Conservation (phyloP, 305 asterid species). For the Fraxinus velutina region DNA sequence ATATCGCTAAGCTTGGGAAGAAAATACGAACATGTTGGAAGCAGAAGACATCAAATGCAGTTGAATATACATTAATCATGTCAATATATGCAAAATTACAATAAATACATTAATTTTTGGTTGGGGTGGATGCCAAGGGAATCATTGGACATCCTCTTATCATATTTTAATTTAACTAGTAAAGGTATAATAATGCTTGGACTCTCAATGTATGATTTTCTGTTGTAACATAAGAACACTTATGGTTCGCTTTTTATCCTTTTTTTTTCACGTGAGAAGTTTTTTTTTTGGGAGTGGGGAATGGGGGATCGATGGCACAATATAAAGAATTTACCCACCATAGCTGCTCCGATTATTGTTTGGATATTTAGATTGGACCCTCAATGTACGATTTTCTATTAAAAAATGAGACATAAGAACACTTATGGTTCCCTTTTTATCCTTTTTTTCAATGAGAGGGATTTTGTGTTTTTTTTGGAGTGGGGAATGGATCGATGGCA, state of each 20-base stretch:
- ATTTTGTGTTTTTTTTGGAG: neutral
- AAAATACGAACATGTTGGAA: neutral
- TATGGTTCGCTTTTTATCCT: neutral
- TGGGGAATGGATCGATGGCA: neutral
- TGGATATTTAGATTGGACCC: neutral
- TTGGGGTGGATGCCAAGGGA: neutral
- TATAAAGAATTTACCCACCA: neutral
- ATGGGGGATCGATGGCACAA: neutral
- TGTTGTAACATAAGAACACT: neutral
- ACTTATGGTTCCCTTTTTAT: no score
- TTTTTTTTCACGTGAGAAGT: neutral
- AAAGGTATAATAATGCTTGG: neutral
- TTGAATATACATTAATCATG: neutral
- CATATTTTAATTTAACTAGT: neutral
- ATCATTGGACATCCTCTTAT: neutral
- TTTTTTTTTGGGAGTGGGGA: neutral
- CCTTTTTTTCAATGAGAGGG: neutral
- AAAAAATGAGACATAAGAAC: no score
- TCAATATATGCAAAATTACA: neutral
- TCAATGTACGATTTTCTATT: no score
- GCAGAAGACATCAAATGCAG: neutral
- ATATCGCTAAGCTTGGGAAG: neutral
- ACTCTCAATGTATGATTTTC: neutral
- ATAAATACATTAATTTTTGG: neutral
- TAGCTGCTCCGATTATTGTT: neutral